Base-by-base conservation (phyloP, 768 basidiomycete genomes). In the Phallus indusiatus region DNA sequence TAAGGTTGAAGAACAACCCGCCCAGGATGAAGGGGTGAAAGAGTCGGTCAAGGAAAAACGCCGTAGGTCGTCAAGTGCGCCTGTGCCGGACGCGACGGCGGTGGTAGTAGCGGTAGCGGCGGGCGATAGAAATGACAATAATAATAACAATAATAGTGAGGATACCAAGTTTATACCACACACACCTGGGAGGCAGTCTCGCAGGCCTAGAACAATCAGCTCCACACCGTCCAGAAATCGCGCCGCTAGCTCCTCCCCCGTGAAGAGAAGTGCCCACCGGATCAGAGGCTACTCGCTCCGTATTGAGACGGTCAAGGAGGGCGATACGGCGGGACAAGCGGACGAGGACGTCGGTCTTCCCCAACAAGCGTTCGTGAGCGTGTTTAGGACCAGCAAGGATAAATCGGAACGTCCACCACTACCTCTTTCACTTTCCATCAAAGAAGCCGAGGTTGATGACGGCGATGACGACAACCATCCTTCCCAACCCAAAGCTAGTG, bases 11-110 rank as follows among this genome's bases (percentile, higher is more conserved):
- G 58, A 59, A 50, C 60, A 50, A 52, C 52, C 42, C 24, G 24
- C 12, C 59, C 21, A 21, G 46, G 63, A 16, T 18, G 28, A 20
- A 56, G 20, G 33, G 42, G 60, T 21, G 36, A 36, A 28, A 33
- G 35, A 42, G 51, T 37, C 46, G 17, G 22, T 36, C 57, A 69
- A 64, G 55, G 52, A 46, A 36, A 47, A 36, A 52, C 58, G 47
- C 46, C 51, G 37, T 2, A 55, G 35, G 46, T 47, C n/a, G n/a
- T 50, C 57, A 14, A 52, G 50, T 18, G 58, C 56, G 22, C n/a
- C 22, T 46, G 48, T 12, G 52, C 21, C 53, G 18, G 24, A 51
- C 4, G 28, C 4, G 50, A n/a, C n/a, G 18, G n/a, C 49, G 49
- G 49, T 20, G 18, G 18, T 6, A n/a, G n/a, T n/a, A n/a, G 54